Percentiles rank a stretch among this genome's conserved stretches.
These are phyloP conservation scores for Cercospora sojina DNA, from an alignment of 2,329 filamentous ascomycete species.

Conservation along the genomic window DNA sequence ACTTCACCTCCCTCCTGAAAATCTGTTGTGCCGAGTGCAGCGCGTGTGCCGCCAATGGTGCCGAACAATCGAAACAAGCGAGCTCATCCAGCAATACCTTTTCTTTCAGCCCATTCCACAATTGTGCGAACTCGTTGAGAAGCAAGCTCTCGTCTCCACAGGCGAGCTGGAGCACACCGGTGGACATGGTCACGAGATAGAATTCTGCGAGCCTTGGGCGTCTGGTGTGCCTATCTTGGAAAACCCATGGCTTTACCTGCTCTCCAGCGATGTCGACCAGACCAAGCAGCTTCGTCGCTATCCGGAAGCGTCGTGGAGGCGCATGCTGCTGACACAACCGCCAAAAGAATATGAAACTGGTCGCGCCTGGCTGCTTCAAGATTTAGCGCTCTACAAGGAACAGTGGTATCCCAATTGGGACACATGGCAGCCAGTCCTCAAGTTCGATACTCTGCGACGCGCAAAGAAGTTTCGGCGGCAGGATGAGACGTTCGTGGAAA, in stretches of 20 bases:
- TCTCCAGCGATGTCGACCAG: background rate
- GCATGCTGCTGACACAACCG: slow-evolving; percentile 5
- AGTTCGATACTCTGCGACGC: background rate
- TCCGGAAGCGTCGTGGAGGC: background rate
- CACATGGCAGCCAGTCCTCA: background rate
- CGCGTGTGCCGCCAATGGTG: slow-evolving; percentile 15
- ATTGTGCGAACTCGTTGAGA: background rate
- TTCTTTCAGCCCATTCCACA: background rate
- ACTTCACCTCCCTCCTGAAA: slow-evolving; percentile 9
- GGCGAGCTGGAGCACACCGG: background rate
- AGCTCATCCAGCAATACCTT: slow-evolving; percentile 1
- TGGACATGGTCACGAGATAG: background rate
- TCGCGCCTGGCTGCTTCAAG: background rate
- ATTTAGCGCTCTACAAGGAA: background rate
- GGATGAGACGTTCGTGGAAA: background rate
- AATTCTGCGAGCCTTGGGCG: too few species aligned
- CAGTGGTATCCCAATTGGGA: background rate
- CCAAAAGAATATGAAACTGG: background rate
- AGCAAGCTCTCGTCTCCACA: background rate
- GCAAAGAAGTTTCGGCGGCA: background rate
- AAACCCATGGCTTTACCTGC: slow-evolving; percentile 7
- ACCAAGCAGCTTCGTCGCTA: background rate
- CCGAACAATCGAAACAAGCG: background rate
- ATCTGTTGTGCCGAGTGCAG: slow-evolving; percentile 9
- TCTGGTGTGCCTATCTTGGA: background rate